Evolutionary conservation across 441 rosid species (phyloP).

Genomic region (Erysimum cheiri): DNA sequence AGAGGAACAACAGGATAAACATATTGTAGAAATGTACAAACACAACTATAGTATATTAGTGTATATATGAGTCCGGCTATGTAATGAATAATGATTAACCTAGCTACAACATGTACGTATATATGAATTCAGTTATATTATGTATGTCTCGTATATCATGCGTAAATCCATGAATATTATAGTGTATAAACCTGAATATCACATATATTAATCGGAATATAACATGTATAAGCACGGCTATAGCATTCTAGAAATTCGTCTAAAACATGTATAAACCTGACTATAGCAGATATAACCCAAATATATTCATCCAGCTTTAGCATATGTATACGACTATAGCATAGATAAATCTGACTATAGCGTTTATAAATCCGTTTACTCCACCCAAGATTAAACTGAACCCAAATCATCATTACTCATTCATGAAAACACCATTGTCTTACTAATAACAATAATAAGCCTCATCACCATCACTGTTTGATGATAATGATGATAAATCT

Average conservation of each 20-base stretch:
- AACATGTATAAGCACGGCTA: too few species aligned
- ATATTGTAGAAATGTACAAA: background rate
- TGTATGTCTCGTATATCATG: background rate
- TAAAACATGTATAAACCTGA: too few species aligned
- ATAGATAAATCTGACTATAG: too few species aligned
- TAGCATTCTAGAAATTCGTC: too few species aligned
- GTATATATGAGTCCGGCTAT: background rate
- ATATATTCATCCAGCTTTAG: too few species aligned
- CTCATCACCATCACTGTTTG: conserved; percentile 20
- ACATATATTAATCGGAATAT: too few species aligned
- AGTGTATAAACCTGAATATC: too few species aligned
- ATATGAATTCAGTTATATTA: background rate
- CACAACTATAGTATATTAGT: background rate
- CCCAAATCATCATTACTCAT: background rate
- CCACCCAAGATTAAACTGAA: too few species aligned
- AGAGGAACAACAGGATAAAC: background rate
- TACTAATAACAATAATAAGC: background rate
- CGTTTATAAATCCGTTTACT: too few species aligned
- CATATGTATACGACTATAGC: too few species aligned
- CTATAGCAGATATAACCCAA: too few species aligned
- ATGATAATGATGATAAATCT: conserved; percentile 15
- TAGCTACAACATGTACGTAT: background rate
- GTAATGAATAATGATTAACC: background rate
- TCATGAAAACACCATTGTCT: conserved; percentile 3
- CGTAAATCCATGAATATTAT: background rate